Conservation (phyloP, 805 yeast genomes). For the Metschnikowia colocasiae region DNA sequence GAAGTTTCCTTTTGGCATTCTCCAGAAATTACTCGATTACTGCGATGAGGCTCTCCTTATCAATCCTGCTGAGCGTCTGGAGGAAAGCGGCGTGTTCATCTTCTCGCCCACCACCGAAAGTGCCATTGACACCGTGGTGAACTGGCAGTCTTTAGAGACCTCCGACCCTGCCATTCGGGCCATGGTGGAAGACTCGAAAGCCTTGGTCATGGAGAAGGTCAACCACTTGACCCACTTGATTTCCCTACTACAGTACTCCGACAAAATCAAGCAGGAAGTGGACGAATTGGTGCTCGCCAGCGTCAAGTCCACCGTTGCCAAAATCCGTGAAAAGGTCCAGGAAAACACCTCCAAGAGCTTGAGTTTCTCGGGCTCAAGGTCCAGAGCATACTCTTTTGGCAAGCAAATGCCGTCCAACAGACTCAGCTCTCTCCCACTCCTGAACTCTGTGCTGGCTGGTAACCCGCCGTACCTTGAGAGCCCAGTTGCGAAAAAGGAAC, state of each 20-base stretch:
- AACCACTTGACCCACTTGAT: conserved; percentile 68
- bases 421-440: background rate
- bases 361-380: background rate
- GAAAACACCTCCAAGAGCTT: conserved; percentile 8
- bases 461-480: background rate
- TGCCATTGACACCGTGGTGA: conserved; percentile 47
- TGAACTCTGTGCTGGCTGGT: background rate
- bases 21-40: conserved; percentile 55
- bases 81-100: conserved; percentile 30
- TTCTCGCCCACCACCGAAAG: conserved; percentile 60
- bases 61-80: conserved; percentile 61
- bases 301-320: conserved; percentile 59
- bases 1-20: conserved; percentile 61
- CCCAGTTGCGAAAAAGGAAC: background rate
- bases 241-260: conserved; percentile 69
- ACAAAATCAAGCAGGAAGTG: conserved; percentile 73
- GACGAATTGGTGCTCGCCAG: conserved; percentile 62
- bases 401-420: background rate
- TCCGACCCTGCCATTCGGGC: conserved; percentile 62
- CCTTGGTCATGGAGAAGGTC: conserved; percentile 58
- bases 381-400: background rate
- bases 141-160: conserved; percentile 45
- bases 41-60: conserved; percentile 73
- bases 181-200: conserved; percentile 65
- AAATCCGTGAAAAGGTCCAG: conserved; percentile 41